Evolutionary conservation across 1,284 basidiomycete genomes (phyloP).

Genomic region (Tilletia caries): DNA sequence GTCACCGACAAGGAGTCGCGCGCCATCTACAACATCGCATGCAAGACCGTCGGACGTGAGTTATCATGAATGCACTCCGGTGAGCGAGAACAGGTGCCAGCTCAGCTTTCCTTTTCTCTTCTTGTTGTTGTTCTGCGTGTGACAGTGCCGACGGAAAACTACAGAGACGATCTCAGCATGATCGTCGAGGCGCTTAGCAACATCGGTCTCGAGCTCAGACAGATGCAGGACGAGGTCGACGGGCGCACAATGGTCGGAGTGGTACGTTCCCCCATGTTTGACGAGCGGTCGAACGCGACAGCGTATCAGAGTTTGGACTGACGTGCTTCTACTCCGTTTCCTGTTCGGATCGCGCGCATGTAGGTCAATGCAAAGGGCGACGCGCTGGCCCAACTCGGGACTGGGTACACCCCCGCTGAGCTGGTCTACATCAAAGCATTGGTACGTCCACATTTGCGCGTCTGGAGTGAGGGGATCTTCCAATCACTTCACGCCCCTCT

Average conservation of each 20-base stretch:
- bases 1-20: conserved; percentile 28
- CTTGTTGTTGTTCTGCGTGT: too few relatives aligned
- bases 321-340: background rate
- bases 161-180: conserved; percentile 23
- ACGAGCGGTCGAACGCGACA: too few relatives aligned
- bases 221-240: conserved; percentile 29
- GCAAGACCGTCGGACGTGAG: conserved; percentile 14
- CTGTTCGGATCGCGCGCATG: background rate
- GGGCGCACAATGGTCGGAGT: conserved; percentile 29
- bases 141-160: conserved; percentile 19
- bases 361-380: conserved; percentile 38
- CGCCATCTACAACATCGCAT: conserved; percentile 24
- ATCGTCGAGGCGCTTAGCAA: conserved; percentile 20
- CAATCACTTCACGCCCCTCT: background rate
- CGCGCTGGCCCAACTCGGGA: conserved; percentile 36
- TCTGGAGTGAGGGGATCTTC: background rate
- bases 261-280: conserved; percentile 13
- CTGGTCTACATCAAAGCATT: conserved; percentile 39
- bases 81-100: too few relatives aligned
- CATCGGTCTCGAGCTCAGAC: conserved; percentile 39
- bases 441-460: too few relatives aligned
- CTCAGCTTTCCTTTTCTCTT: background rate
- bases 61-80: too few relatives aligned
- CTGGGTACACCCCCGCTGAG: conserved; percentile 37
- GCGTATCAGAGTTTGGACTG: background rate